These are phyloP conservation scores for Hibiscus trionum DNA, from an alignment of 345 rosid genomes.

Conservation along the genomic window DNA sequence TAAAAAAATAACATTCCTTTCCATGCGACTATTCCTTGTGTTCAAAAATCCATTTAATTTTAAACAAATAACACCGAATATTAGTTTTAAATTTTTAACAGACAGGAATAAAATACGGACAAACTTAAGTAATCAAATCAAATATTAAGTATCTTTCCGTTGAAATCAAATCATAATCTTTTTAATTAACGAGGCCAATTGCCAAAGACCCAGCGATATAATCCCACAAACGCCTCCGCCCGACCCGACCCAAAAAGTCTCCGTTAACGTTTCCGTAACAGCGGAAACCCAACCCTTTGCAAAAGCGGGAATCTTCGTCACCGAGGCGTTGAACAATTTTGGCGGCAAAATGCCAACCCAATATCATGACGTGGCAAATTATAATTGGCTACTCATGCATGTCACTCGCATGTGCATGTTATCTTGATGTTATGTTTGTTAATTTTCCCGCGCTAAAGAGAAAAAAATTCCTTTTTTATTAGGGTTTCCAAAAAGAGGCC, in stretches of 20 bases:
- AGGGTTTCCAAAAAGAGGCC: slow-evolving; percentile 4
- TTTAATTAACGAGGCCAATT: neutral
- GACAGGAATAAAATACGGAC: no score
- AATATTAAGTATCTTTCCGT: no score
- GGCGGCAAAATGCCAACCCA: neutral
- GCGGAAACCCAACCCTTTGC: neutral
- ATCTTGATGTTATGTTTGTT: slow-evolving; percentile 9
- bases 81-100: no score
- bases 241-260: neutral
- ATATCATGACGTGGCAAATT: neutral
- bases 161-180: no score
- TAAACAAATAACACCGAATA: no score
- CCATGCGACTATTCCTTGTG: no score
- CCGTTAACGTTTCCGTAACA: neutral
- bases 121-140: no score
- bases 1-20: no score
- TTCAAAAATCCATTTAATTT: no score
- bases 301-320: slow-evolving; percentile 3
- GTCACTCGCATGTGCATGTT: neutral
- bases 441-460: slow-evolving; percentile 14
- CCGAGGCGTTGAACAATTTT: slow-evolving; percentile 2
- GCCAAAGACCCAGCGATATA: neutral
- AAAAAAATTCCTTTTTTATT: neutral
- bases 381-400: neutral
- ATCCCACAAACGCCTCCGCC: neutral